phyloP scores from a whole-genome alignment of 495 filamentous ascomycete species.

The Penicillium silybi region DNA sequence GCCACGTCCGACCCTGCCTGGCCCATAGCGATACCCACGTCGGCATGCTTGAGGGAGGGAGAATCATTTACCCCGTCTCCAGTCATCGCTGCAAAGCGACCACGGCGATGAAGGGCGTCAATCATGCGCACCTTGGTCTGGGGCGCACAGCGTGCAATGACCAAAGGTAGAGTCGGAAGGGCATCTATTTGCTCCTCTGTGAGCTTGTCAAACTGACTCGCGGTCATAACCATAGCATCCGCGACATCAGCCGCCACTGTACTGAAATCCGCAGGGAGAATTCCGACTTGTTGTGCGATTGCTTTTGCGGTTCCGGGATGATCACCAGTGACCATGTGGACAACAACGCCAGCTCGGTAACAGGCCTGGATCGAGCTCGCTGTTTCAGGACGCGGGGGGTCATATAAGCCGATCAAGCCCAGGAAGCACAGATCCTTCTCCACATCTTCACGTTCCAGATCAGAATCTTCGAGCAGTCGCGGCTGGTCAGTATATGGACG shows the following conservation, averaged over 20 bases:
- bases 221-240: constrained; percentile 57
- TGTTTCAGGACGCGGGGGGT: constrained; percentile 68
- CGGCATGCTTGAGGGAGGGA: constrained; percentile 84
- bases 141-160: constrained; percentile 63
- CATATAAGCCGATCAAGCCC: constrained; percentile 72
- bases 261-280: constrained; percentile 57
- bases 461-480: constrained; percentile 4
- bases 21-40: constrained; percentile 76
- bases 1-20: constrained; percentile 73
- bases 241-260: constrained; percentile 47
- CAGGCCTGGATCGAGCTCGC: constrained; percentile 62
- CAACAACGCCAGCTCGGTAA: constrained; percentile 65
- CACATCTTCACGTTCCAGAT: constrained; percentile 9
- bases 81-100: constrained; percentile 87
- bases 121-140: constrained; percentile 68
- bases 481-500: constrained; percentile 24
- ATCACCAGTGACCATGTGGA: constrained; percentile 81
- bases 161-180: constrained; percentile 55
- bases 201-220: constrained; percentile 59
- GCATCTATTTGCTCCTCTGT: constrained; percentile 56
- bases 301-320: constrained; percentile 71
- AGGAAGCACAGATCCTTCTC: constrained; percentile 52
- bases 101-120: constrained; percentile 63
- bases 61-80: constrained; percentile 94
- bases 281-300: constrained; percentile 73